A percentile compares a stretch with the other conserved stretches of the same genome.
phyloP scores from a whole-genome alignment of 2,329 filamentous ascomycete species.

The Aspergillus sergii region DNA sequence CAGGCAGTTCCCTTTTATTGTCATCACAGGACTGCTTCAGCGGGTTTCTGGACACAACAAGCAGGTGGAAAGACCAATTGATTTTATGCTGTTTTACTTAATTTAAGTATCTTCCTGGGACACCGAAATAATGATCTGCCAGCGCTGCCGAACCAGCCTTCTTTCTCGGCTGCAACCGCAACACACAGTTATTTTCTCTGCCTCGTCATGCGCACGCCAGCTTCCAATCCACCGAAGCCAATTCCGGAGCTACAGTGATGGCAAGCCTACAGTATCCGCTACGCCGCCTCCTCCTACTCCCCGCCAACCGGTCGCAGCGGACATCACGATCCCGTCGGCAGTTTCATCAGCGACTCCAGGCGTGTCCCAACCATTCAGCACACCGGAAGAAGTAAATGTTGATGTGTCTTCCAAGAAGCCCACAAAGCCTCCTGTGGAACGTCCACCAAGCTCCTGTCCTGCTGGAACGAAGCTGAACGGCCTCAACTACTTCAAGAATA shows the following conservation, averaged over 20 bases:
- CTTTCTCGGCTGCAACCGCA: conserved; percentile 41
- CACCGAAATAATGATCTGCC: conserved; percentile 41
- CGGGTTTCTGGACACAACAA: background rate
- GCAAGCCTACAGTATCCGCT: conserved; percentile 30
- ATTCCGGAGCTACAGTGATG: conserved; percentile 38
- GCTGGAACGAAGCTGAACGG: conserved; percentile 45
- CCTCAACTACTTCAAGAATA: conserved; percentile 52
- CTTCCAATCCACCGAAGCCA: conserved; percentile 33
- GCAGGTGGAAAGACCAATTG: background rate
- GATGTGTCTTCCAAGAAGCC: conserved; percentile 30
- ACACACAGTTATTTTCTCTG: conserved; percentile 29
- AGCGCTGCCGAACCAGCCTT: conserved; percentile 43
- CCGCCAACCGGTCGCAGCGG: conserved; percentile 34
- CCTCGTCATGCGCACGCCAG: conserved; percentile 32
- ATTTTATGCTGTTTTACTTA: background rate
- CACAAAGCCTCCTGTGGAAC: conserved; percentile 29
- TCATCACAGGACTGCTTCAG: conserved; percentile 8
- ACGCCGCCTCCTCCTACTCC: conserved; percentile 35
- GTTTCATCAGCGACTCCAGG: conserved; percentile 44
- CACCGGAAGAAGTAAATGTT: conserved; percentile 35
- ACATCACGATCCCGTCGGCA: conserved; percentile 38
- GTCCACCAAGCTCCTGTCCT: conserved; percentile 40
- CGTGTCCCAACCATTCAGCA: conserved; percentile 45
- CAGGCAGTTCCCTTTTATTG: conserved; percentile 12
- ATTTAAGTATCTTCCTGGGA: background rate